Evolutionary conservation across 305 asterid species (phyloP).

Genomic region (Rubia balearica): DNA sequence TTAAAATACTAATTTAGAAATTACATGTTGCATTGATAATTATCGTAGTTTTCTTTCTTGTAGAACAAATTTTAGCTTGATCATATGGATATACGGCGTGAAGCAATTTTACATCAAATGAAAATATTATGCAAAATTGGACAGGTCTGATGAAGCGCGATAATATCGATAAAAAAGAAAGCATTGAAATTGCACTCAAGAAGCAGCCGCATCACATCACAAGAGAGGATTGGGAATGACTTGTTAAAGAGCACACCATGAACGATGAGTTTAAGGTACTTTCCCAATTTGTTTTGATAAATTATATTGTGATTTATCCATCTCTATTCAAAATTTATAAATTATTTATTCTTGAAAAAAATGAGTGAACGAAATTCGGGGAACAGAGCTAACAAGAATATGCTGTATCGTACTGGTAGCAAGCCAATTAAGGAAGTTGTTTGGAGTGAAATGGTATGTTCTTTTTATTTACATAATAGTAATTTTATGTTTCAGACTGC

Average conservation of each 20-base stretch:
- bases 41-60: not conserved
- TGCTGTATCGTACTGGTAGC: not conserved
- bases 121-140: not conserved
- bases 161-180: not conserved
- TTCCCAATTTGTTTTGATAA: not conserved
- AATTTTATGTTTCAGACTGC: not conserved
- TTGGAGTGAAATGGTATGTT: constrained; percentile 2
- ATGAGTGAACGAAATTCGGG: not conserved
- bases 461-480: not conserved
- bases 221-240: not conserved
- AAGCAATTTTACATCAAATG: not conserved
- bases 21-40: no score
- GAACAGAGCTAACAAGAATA: not conserved
- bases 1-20: no score
- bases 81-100: not conserved
- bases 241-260: not conserved
- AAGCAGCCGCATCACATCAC: not conserved
- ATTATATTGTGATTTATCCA: not conserved
- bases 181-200: not conserved
- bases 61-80: not conserved
- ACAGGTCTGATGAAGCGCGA: not conserved
- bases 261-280: not conserved
- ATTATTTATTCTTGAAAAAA: not conserved
- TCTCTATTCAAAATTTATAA: not conserved
- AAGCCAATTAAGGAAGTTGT: not conserved